Evolutionary conservation across 2,329 filamentous ascomycete genomes (phyloP), one percentile per base, ranked within the genome.

Genomic region (Clonostachys rhizophaga): DNA sequence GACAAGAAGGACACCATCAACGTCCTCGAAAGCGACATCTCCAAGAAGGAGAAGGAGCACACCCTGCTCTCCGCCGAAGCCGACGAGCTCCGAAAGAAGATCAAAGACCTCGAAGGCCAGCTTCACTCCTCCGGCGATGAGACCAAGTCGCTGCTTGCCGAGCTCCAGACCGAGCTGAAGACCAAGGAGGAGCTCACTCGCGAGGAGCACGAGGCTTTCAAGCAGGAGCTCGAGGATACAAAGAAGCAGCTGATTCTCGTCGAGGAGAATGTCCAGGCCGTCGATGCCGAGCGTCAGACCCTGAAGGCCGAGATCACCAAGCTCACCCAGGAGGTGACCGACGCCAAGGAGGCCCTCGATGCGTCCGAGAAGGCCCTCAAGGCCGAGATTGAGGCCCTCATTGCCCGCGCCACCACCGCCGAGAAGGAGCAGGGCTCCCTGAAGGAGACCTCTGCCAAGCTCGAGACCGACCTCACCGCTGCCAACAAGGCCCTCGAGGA

Each of bases 11-110:
- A 44, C 24, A 44, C 43, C 33, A 37, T 44, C 43, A n/a, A 34
- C 16, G 43, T 44, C 16, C 43, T 44, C 34, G 43, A 44, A 24
- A 35, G 43, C 43, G 63, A 67, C 44, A 59, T 67, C 40, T 54
- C 57, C 49, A 64, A 64, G 59, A 67, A 67, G 57, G 64, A 67
- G 56, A 66, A 65, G 58, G 62, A 67, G 50, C 58, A 60, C 56
- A 62, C 51, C 36, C 50, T 54, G 43, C 47, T 61, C 43, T 58
- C 61, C 45, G 57, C 66, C 24, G 67, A 71, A 52, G 64, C 60
- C 39, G 65, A 69, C 7, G 56, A 61, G 17, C 54, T 71, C 42
- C 65, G 64, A 36, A 58, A 66, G 51, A 70, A 66, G 62, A 61
- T 71, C 49, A 56, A 62, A 48, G 59, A 64, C 42, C 59, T 69